These are phyloP conservation scores for Sarocladium strictum DNA, from an alignment of 2,329 filamentous ascomycete species.

Conservation along the genomic window DNA sequence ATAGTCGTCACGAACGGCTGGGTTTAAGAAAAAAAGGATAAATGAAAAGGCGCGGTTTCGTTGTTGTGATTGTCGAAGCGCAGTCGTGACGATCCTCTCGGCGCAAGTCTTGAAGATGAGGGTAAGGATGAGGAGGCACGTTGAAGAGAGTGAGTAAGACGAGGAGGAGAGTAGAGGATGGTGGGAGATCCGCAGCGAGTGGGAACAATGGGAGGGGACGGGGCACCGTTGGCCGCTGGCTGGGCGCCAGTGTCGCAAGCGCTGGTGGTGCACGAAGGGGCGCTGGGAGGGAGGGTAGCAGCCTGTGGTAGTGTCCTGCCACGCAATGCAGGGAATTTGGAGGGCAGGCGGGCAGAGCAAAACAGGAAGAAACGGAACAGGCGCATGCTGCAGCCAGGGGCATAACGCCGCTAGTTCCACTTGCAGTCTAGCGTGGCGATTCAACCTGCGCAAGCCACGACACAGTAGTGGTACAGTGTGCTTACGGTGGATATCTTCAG, in stretches of 20 bases:
- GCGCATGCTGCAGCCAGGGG: not conserved
- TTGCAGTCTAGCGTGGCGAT: not conserved
- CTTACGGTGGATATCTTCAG: not conserved
- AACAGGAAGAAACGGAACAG: not conserved
- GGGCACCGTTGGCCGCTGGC: not conserved
- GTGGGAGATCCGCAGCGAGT: constrained; percentile 9
- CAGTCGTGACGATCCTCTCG: constrained; percentile 3
- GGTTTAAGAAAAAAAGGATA: constrained; percentile 16
- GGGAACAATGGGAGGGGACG: constrained; percentile 1
- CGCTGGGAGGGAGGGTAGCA: not conserved
- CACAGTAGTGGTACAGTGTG: constrained; percentile 1
- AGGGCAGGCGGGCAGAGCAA: not conserved
- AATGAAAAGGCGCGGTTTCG: no score
- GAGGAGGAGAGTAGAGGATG: constrained; percentile 9
- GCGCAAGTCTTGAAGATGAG: constrained; percentile 5
- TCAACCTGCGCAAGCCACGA: not conserved
- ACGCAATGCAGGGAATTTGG: not conserved
- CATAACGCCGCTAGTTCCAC: not conserved
- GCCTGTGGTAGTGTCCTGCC: not conserved
- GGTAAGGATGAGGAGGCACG: constrained; percentile 11
- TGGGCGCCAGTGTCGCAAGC: not conserved
- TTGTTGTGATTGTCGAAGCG: constrained; percentile 12
- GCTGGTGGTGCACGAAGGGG: not conserved
- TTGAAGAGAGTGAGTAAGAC: constrained; percentile 3
- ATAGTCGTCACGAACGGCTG: constrained; percentile 25